These are phyloP conservation scores for Fusarium fujikuroi DNA, from an alignment of 2,329 filamentous ascomycete species.

Conservation along the genomic window DNA sequence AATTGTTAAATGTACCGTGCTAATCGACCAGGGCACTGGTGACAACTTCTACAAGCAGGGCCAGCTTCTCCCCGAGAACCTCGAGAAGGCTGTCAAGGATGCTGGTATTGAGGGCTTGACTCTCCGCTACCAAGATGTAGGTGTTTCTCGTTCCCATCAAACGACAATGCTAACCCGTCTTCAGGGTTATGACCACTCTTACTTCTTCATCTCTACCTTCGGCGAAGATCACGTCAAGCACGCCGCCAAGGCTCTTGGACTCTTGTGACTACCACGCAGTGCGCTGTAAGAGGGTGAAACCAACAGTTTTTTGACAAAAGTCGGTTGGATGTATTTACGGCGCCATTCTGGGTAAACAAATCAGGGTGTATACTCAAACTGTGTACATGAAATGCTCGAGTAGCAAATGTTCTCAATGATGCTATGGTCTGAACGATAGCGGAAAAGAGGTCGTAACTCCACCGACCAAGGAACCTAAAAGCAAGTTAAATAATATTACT, in stretches of 20 bases:
- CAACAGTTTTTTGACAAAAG: conserved; percentile 15
- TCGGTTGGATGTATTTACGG: conserved; percentile 22
- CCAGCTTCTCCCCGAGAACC: conserved; percentile 94
- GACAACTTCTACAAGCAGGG: conserved; percentile 97
- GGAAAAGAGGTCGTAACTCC: background rate
- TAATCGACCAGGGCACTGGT: conserved; percentile 74
- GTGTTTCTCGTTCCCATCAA: conserved; percentile 28
- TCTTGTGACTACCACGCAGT: conserved; percentile 46
- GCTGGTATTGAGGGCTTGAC: conserved; percentile 77
- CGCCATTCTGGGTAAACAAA: conserved; percentile 5
- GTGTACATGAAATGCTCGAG: conserved; percentile 8
- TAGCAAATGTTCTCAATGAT: conserved; percentile 2
- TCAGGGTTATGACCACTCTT: conserved; percentile 93
- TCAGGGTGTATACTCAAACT: background rate
- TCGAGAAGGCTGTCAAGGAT: conserved; percentile 81
- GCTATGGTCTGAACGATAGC: conserved; percentile 11
- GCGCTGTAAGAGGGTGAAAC: conserved; percentile 37
- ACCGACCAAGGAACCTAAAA: conserved; percentile 22
- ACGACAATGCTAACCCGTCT: background rate
- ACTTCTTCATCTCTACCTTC: conserved; percentile 95
- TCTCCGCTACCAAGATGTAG: conserved; percentile 82
- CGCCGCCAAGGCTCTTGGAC: conserved; percentile 82
- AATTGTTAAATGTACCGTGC: background rate
- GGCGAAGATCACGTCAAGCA: conserved; percentile 90
- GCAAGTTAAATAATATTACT: conserved; percentile 28